These are phyloP conservation scores for Schwanniomyces yamadae DNA, from an alignment of 805 yeast genomes.

Conservation along the genomic window DNA sequence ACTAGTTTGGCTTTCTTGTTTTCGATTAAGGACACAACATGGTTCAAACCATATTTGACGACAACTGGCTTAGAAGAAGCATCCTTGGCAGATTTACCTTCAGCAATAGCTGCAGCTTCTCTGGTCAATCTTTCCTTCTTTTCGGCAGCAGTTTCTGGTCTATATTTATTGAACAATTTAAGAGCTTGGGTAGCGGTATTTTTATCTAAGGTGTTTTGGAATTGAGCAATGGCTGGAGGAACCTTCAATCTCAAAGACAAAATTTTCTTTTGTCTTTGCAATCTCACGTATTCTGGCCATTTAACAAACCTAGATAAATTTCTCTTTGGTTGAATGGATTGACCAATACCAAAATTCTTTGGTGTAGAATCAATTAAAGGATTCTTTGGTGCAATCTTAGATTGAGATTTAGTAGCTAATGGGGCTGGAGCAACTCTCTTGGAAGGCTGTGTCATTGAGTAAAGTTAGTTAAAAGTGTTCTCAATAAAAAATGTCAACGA, in stretches of 20 bases:
- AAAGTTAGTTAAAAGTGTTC: slow-evolving; percentile 26
- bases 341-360: slow-evolving; percentile 95
- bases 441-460: slow-evolving; percentile 60
- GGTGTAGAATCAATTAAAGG: slow-evolving; percentile 64
- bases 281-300: slow-evolving; percentile 98
- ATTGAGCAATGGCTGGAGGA: slow-evolving; percentile 98
- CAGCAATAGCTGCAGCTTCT: slow-evolving; percentile 98
- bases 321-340: slow-evolving; percentile 91
- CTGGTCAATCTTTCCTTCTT: slow-evolving; percentile 98
- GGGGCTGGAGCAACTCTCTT: slow-evolving; percentile 50
- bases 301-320: slow-evolving; percentile 95
- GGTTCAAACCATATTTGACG: slow-evolving; percentile 98
- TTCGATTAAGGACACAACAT: slow-evolving; percentile 94
- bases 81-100: slow-evolving; percentile 95
- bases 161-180: slow-evolving; percentile 97
- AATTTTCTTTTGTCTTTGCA: slow-evolving; percentile 98
- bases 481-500: slow-evolving; percentile 23
- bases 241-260: slow-evolving; percentile 94
- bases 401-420: slow-evolving; percentile 36
- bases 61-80: slow-evolving; percentile 95
- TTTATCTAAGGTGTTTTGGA: slow-evolving; percentile 94
- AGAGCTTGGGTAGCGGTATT: slow-evolving; percentile 97
- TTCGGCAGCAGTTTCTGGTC: slow-evolving; percentile 96
- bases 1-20: slow-evolving; percentile 98
- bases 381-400: slow-evolving; percentile 28